A percentile compares a stretch with the other conserved stretches of the same genome.
These are phyloP conservation scores for Aspergillus spinulosporus DNA, from an alignment of 2,329 filamentous ascomycete species.

Conservation along the genomic window DNA sequence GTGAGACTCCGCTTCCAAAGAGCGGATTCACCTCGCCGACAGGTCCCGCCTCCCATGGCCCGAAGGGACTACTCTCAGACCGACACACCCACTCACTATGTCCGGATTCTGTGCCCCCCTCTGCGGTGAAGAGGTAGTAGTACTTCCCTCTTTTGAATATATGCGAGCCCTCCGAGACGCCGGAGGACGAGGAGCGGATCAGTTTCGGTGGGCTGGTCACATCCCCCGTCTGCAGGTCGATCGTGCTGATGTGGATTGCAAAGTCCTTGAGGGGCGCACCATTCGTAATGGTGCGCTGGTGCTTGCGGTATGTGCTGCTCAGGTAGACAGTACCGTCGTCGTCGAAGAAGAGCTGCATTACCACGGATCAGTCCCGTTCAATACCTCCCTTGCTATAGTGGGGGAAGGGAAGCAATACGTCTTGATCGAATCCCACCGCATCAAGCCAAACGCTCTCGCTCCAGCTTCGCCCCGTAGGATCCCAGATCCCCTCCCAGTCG, in stretches of 20 bases:
- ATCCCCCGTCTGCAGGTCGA: slow-evolving; percentile 35
- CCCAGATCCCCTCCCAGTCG: slow-evolving; percentile 51
- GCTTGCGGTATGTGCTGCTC: slow-evolving; percentile 43
- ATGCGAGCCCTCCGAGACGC: slow-evolving; percentile 55
- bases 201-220: slow-evolving; percentile 34
- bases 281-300: slow-evolving; percentile 34
- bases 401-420: slow-evolving; percentile 34
- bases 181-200: slow-evolving; percentile 49
- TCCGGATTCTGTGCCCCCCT: slow-evolving; percentile 59
- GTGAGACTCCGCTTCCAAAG: slow-evolving; percentile 49
- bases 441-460: slow-evolving; percentile 58
- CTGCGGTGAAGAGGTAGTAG: slow-evolving; percentile 57
- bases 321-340: slow-evolving; percentile 54
- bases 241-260: slow-evolving; percentile 41
- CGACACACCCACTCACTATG: slow-evolving; percentile 62
- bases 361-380: too few species aligned
- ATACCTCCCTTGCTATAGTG: too few species aligned
- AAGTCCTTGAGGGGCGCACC: slow-evolving; percentile 51
- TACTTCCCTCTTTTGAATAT: slow-evolving; percentile 54
- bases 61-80: slow-evolving; percentile 56
- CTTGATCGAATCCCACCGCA: slow-evolving; percentile 56
- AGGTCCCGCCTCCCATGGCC: slow-evolving; percentile 63
- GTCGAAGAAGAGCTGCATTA: slow-evolving; percentile 51
- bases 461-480: slow-evolving; percentile 47
- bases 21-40: slow-evolving; percentile 51